Evolutionary conservation across 306 rosid genomes (phyloP).

Genomic region (Lagenaria siceraria): DNA sequence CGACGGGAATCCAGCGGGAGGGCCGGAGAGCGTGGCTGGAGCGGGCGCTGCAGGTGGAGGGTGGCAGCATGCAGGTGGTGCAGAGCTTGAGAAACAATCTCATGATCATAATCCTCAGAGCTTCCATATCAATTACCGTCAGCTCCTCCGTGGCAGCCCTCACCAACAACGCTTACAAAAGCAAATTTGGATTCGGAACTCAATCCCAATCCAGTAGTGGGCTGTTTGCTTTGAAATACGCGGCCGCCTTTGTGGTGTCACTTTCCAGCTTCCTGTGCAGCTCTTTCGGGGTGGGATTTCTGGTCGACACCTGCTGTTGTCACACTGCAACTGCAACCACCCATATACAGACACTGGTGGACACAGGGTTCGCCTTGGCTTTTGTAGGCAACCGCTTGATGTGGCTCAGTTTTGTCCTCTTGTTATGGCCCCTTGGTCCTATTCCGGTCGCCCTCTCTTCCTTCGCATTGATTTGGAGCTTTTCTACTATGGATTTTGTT

Average conservation of each 20-base stretch:
- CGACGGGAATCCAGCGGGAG: conserved; percentile 35
- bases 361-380: conserved; percentile 55
- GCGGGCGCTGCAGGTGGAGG: background rate
- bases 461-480: conserved; percentile 36
- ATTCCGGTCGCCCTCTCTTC: conserved; percentile 29
- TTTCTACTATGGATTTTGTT: conserved; percentile 45
- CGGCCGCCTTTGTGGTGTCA: conserved; percentile 37
- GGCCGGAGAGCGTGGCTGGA: conserved; percentile 47
- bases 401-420: conserved; percentile 38
- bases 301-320: conserved; percentile 46
- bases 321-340: conserved; percentile 21
- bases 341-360: conserved; percentile 25
- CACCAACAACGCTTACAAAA: conserved; percentile 35
- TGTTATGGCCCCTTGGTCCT: conserved; percentile 73
- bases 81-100: conserved; percentile 76
- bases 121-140: conserved; percentile 39
- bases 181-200: conserved; percentile 20
- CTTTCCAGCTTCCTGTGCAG: conserved; percentile 58
- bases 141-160: conserved; percentile 40
- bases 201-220: background rate
- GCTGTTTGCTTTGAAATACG: conserved; percentile 37
- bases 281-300: conserved; percentile 48
- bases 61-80: conserved; percentile 32
- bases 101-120: conserved; percentile 45
- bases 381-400: conserved; percentile 45